Conservation (phyloP, 2,329 filamentous ascomycete species). For the Fusarium newnesense region DNA sequence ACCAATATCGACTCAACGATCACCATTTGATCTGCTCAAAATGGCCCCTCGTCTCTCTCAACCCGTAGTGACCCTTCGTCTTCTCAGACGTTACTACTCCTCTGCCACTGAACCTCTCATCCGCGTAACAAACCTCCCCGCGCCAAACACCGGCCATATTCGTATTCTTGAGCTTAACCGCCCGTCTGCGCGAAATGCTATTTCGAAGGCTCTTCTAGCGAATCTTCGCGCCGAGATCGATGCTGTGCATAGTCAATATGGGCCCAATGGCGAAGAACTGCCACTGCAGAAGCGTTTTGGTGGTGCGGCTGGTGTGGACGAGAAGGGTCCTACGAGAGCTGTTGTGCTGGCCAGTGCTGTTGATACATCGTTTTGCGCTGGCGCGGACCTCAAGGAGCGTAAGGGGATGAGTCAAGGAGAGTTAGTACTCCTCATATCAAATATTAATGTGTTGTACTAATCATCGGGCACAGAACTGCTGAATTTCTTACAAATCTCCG, state of each 20-base stretch:
- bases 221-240: conserved; percentile 79
- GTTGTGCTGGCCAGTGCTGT: conserved; percentile 85
- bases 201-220: conserved; percentile 80
- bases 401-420: conserved; percentile 79
- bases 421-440: conserved; percentile 60
- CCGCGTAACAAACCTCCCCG: conserved; percentile 78
- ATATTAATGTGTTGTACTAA: background rate
- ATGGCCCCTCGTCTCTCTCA: conserved; percentile 49
- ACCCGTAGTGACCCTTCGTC: conserved; percentile 32
- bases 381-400: conserved; percentile 93
- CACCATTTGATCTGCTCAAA: conserved; percentile 3
- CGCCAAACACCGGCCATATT: conserved; percentile 84
- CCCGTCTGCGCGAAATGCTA: conserved; percentile 86
- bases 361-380: conserved; percentile 91
- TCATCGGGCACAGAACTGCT: conserved; percentile 67
- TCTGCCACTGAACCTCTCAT: conserved; percentile 65
- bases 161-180: conserved; percentile 89
- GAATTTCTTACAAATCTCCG: conserved; percentile 83
- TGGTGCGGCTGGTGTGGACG: conserved; percentile 55
- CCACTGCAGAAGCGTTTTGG: conserved; percentile 54
- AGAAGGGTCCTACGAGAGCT: conserved; percentile 75
- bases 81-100: conserved; percentile 52
- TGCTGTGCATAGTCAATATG: conserved; percentile 73
- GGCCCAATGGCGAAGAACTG: conserved; percentile 63
- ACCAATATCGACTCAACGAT: background rate